phyloP scores from a whole-genome alignment of 1,139 yeast species.

The Suhomyces atakaporum region DNA sequence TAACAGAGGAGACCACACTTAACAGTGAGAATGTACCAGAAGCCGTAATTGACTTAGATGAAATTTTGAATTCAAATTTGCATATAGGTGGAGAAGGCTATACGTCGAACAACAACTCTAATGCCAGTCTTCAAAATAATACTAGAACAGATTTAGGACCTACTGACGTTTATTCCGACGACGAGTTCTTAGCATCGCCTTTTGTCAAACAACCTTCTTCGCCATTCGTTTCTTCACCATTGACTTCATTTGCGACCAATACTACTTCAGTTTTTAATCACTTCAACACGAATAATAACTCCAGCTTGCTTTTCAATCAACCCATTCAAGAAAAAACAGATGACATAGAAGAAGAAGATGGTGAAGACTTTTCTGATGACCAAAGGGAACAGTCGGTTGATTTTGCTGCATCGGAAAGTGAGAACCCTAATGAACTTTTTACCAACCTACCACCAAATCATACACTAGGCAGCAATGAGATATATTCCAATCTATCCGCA shows the following conservation, averaged over 20 bases:
- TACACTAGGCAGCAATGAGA: slow-evolving; percentile 18
- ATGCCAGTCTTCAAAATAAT: slow-evolving; percentile 6
- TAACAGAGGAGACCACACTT: slow-evolving; percentile 36
- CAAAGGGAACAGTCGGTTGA: slow-evolving; percentile 23
- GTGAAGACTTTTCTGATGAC: slow-evolving; percentile 7
- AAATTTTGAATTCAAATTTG: slow-evolving; percentile 48
- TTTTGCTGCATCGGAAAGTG: slow-evolving; percentile 8
- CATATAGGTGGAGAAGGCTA: slow-evolving; percentile 28
- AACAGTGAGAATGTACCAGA: slow-evolving; percentile 52
- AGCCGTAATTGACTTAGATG: slow-evolving; percentile 64
- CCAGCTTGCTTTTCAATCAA: slow-evolving; percentile 29
- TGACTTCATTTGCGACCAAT: slow-evolving; percentile 22
- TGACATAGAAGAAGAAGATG: slow-evolving; percentile 30
- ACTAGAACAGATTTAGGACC: slow-evolving; percentile 55
- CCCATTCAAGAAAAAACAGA: slow-evolving; percentile 34
- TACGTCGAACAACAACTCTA: slow-evolving; percentile 13
- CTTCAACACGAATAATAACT: background rate
- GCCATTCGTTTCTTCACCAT: slow-evolving; percentile 30
- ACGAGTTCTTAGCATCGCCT: slow-evolving; percentile 39
- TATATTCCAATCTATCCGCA: slow-evolving; percentile 35
- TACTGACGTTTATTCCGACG: slow-evolving; percentile 28
- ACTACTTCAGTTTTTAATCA: slow-evolving; percentile 7
- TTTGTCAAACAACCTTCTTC: slow-evolving; percentile 28
- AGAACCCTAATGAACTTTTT: slow-evolving; percentile 17
- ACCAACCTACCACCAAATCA: slow-evolving; percentile 26